A percentile compares a stretch with the other conserved stretches of the same genome.
Conservation (phyloP, 495 filamentous ascomycete genomes). For the Astrothelium macrocarpum region DNA sequence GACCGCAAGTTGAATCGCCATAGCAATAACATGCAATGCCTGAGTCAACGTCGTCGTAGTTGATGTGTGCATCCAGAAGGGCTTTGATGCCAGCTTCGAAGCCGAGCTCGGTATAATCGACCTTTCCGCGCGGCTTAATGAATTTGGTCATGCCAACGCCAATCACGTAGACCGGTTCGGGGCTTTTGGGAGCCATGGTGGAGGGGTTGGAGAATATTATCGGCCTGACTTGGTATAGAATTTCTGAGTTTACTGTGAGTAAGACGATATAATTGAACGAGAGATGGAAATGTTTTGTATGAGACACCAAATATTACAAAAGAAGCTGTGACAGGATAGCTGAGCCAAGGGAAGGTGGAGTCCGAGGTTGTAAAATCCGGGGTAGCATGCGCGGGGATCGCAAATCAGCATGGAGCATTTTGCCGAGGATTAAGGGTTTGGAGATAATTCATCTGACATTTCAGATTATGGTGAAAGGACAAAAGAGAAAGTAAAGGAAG, state of each 20-base stretch:
- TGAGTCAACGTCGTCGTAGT: constrained; percentile 92
- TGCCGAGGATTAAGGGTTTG: background rate
- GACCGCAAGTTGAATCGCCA: constrained; percentile 83
- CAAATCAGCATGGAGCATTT: background rate
- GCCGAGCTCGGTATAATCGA: constrained; percentile 80
- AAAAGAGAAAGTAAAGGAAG: too few species aligned
- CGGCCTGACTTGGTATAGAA: background rate
- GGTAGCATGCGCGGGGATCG: background rate
- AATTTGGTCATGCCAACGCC: constrained; percentile 99
- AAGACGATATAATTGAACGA: too few species aligned
- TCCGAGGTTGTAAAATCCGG: background rate
- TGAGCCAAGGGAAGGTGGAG: too few species aligned
- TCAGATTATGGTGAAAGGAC: too few species aligned
- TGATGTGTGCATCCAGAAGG: constrained; percentile 88
- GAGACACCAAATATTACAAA: background rate
- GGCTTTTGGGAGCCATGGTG: constrained; percentile 42
- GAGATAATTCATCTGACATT: background rate
- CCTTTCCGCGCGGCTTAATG: constrained; percentile 92
- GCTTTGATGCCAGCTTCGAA: constrained; percentile 95
- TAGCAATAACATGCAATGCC: constrained; percentile 98
- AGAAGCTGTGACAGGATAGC: background rate
- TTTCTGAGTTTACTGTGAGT: background rate
- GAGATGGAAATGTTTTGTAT: background rate
- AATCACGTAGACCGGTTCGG: constrained; percentile 67
- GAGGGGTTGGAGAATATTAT: background rate